These are phyloP conservation scores for Cardiospermum halicacabum DNA, from an alignment of 345 rosid genomes.

Conservation along the genomic window DNA sequence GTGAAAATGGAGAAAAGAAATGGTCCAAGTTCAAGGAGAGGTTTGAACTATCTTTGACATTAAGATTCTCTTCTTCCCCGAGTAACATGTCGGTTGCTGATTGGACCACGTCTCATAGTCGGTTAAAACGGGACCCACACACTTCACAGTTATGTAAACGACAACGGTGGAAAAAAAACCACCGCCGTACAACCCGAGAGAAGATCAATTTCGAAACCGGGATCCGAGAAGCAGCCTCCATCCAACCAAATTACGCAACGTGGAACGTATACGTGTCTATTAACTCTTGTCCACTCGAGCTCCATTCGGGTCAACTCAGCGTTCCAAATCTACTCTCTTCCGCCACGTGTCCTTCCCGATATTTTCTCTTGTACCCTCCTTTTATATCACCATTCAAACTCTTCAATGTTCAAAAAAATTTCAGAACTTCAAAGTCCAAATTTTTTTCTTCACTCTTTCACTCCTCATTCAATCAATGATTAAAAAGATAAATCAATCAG, in stretches of 20 bases:
- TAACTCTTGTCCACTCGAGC: slow-evolving; percentile 12
- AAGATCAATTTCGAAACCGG: not conserved
- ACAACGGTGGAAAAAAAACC: no score
- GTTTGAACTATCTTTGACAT: not conserved
- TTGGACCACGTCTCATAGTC: slow-evolving; percentile 29
- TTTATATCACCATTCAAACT: not conserved
- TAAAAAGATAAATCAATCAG: slow-evolving; percentile 18
- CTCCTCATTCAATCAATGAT: no score
- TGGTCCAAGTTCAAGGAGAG: no score
- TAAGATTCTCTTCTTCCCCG: slow-evolving; percentile 14
- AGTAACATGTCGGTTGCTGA: slow-evolving; percentile 23
- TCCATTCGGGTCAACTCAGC: slow-evolving; percentile 12
- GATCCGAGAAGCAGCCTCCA: slow-evolving; percentile 26
- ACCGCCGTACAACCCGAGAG: slow-evolving; percentile 3
- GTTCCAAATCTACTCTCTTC: not conserved
- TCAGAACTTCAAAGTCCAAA: no score
- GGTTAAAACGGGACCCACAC: slow-evolving; percentile 16
- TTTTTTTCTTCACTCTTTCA: no score
- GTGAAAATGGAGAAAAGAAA: no score
- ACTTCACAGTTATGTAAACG: not conserved
- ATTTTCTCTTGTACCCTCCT: not conserved
- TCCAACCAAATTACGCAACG: slow-evolving; percentile 22
- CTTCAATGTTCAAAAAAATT: no score
- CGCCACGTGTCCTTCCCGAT: slow-evolving; percentile 36
- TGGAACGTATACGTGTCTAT: slow-evolving; percentile 29